These are phyloP conservation scores for Aspergillus conjunctus DNA, from an alignment of 495 filamentous ascomycete species.

Conservation along the genomic window DNA sequence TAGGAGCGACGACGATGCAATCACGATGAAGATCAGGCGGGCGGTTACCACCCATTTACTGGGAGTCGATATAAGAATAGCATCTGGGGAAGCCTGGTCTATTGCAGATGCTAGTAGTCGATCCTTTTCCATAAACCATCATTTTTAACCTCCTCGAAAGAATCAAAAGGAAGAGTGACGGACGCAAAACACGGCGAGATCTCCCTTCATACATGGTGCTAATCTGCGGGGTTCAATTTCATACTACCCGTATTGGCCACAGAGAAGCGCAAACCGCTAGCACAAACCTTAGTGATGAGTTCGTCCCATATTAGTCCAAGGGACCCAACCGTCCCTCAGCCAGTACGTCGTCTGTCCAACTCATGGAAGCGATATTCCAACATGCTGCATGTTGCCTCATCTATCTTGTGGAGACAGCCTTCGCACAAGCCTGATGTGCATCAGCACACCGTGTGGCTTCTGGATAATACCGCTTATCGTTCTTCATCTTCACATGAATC, in stretches of 20 bases:
- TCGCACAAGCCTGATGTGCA: constrained; percentile 43
- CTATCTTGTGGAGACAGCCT: constrained; percentile 32
- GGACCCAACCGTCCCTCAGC: constrained; percentile 16
- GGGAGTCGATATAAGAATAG: constrained; percentile 14
- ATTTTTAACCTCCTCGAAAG: background rate
- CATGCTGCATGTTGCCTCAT: constrained; percentile 34
- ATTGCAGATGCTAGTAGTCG: background rate
- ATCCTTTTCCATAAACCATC: background rate
- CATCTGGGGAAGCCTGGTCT: background rate
- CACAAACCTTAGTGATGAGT: constrained; percentile 9
- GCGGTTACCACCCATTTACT: background rate
- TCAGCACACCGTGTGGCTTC: constrained; percentile 76
- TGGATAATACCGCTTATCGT: constrained; percentile 87
- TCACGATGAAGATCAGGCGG: constrained; percentile 23
- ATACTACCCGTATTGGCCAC: constrained; percentile 7
- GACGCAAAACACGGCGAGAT: background rate
- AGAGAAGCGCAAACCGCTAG: constrained; percentile 1
- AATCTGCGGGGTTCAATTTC: constrained; percentile 2
- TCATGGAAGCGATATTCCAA: constrained; percentile 35
- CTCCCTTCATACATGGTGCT: background rate
- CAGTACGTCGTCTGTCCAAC: constrained; percentile 13
- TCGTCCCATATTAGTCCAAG: constrained; percentile 14
- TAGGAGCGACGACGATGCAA: constrained; percentile 12
- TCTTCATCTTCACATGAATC: constrained; percentile 28
- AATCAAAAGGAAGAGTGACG: background rate